Evolutionary conservation across 2,329 filamentous ascomycete species (phyloP).

Genomic region (Pseudogymnoascus sp.): DNA sequence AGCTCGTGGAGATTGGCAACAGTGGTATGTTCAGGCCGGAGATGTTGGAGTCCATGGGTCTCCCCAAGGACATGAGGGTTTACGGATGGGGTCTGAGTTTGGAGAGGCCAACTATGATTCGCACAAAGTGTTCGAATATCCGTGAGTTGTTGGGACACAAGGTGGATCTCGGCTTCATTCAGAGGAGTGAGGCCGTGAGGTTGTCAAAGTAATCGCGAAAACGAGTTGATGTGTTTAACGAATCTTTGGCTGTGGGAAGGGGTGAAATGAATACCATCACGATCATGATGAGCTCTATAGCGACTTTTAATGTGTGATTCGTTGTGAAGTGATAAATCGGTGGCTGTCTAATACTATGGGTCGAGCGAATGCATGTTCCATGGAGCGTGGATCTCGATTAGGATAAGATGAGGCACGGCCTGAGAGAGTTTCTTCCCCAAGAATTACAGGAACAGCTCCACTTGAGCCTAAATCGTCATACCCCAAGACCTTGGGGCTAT

Average conservation of each 20-base stretch:
- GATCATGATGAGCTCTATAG: not conserved
- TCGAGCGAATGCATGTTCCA: not conserved
- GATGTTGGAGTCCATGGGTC: constrained; percentile 90
- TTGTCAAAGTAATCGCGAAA: constrained; percentile 45
- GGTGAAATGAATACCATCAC: constrained; percentile 6
- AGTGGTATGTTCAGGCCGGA: constrained; percentile 98
- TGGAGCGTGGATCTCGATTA: not conserved
- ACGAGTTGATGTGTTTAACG: constrained; percentile 36
- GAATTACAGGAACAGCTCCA: not conserved
- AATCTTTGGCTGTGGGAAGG: constrained; percentile 7
- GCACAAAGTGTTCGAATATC: constrained; percentile 63
- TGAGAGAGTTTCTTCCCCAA: not conserved
- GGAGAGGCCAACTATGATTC: constrained; percentile 97
- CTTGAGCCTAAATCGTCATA: constrained; percentile 8
- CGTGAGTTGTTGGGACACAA: constrained; percentile 89
- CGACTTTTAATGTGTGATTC: not conserved
- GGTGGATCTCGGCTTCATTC: constrained; percentile 87
- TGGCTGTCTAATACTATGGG: not conserved
- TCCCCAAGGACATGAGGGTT: constrained; percentile 84
- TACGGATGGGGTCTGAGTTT: constrained; percentile 90
- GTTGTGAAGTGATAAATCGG: not conserved
- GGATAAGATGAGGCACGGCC: not conserved
- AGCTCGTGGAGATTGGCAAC: constrained; percentile 96
- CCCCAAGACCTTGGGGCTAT: not conserved
- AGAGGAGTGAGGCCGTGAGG: constrained; percentile 82